Evolutionary conservation across 768 basidiomycete genomes (phyloP).

Genomic region (Mycena vitilis): DNA sequence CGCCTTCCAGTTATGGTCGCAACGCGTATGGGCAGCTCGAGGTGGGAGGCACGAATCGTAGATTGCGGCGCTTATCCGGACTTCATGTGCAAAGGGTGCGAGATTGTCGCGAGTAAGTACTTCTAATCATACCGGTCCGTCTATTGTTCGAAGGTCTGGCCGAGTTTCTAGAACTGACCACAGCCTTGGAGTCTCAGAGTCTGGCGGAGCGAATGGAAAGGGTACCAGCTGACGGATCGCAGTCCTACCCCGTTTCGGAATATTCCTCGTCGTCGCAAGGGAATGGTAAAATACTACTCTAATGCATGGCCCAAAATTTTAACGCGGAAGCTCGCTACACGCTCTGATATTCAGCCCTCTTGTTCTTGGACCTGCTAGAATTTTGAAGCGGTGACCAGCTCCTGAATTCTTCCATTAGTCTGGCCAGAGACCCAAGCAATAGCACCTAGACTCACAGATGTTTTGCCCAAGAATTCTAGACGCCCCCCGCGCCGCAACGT

Average conservation of each 20-base stretch:
- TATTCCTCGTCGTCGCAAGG: not conserved
- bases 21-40: not conserved
- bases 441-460: too few species aligned
- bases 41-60: not conserved
- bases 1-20: not conserved
- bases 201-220: not conserved
- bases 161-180: conserved; percentile 1
- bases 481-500: too few species aligned
- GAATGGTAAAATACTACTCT: not conserved
- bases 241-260: not conserved
- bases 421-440: too few species aligned
- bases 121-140: conserved; percentile 4
- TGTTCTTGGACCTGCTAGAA: too few species aligned
- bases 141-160: not conserved
- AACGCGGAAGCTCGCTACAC: too few species aligned
- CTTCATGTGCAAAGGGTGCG: not conserved
- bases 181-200: conserved; percentile 3
- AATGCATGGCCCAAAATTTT: not conserved
- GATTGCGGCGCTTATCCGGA: conserved; percentile 4
- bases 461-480: too few species aligned
- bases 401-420: too few species aligned
- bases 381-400: too few species aligned
- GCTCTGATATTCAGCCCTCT: too few species aligned
- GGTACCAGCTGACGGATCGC: not conserved
- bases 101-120: not conserved